These are phyloP conservation scores for Pelargonium australe DNA, from an alignment of 441 rosid genomes.

Conservation along the genomic window DNA sequence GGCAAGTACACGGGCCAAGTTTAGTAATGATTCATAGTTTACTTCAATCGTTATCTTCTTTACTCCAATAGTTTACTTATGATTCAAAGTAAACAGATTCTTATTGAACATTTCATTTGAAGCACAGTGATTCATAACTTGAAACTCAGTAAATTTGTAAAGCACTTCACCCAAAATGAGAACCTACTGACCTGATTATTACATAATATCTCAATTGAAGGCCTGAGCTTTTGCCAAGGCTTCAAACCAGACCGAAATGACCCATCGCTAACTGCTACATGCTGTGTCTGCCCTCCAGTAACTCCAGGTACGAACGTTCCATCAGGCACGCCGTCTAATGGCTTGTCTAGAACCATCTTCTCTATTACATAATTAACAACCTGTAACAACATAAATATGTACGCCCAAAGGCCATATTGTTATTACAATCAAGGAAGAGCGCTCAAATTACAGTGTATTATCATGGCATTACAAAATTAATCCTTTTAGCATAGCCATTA, in stretches of 20 bases:
- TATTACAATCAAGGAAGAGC: constrained; percentile 6
- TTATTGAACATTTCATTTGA: not conserved
- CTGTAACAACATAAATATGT: constrained; percentile 34
- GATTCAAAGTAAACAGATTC: no score
- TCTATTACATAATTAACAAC: constrained; percentile 96
- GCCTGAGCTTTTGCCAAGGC: constrained; percentile 81
- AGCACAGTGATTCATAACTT: not conserved
- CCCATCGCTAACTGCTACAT: constrained; percentile 61
- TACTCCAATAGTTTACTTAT: not conserved
- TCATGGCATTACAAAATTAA: not conserved
- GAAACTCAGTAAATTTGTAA: not conserved
- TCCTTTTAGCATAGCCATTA: not conserved
- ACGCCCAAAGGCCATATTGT: constrained; percentile 10
- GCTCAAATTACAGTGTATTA: not conserved
- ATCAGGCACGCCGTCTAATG: constrained; percentile 57
- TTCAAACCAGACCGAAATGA: constrained; percentile 61
- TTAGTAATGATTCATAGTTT: not conserved
- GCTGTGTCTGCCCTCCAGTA: constrained; percentile 57
- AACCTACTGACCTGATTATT: constrained; percentile 78
- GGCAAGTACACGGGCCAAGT: not conserved
- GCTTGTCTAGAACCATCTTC: constrained; percentile 90
- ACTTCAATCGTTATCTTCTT: not conserved
- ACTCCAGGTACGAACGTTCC: constrained; percentile 59
- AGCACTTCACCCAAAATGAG: constrained; percentile 5
- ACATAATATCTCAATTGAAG: constrained; percentile 90